Evolutionary conservation across 139 green algal species (phyloP), one percentile per base, ranked within the genome.

Genomic region (Chlorella sorokiniana): DNA sequence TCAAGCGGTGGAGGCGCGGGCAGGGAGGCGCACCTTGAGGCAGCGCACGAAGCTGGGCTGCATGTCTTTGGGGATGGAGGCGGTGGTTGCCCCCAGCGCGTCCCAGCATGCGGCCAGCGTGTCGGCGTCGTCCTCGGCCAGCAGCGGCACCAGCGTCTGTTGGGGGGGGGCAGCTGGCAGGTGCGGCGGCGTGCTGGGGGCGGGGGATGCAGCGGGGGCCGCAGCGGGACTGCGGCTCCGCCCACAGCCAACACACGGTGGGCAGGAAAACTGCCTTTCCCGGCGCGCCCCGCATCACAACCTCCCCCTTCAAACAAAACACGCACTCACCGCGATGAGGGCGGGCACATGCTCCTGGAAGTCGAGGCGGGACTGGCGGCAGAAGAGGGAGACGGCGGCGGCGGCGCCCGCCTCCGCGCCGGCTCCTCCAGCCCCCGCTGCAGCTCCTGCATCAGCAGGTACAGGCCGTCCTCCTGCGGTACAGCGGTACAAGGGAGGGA

Each of bases 21-120:
- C 27, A 45, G 11, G 33, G 27, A 45, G 25, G 22, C 75, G 2
- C 38, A 81, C 56, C 56, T 83, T 87, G 35, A 83, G 31, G 48
- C 63, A 81, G 31, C 85, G 81, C 69, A 97, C 89, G 73, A 95
- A 95, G n/a, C 78, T 84, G 23, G 93, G 84, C 81, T 91, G 82
- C 64, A 94, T 89, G 56, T 98, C 94, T 85, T 98, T 98, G 77
- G 95, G 91, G 18, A 98, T 91, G 48, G 88, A 83, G 69, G 48
- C 85, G 33, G 86, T 91, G 37, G 98, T 86, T 0, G 92, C 89
- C 23, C 91, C 91, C 48, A 98, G 63, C 10, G 93, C 96, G 29
- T 84, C 87, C 95, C 94, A 98, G 29, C 80, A 85, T 2, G 89
- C 82, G n/a, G 81, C 23, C 41, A 96, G 71, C 31, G 89, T 70